Conservation (phyloP, 305 asterid species). For the Fraxinus velutina region DNA sequence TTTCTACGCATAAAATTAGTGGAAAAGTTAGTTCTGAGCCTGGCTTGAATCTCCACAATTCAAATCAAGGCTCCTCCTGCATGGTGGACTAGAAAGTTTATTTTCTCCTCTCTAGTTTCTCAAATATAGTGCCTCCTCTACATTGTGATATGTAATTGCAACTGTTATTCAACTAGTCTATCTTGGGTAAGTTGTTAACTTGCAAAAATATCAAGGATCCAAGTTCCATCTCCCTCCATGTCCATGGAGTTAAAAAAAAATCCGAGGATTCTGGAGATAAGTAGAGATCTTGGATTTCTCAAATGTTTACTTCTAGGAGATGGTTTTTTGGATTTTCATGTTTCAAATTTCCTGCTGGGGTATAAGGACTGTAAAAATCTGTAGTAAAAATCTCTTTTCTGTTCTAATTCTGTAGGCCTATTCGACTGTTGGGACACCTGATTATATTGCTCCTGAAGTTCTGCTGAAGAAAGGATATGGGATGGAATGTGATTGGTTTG, state of each 20-base stretch:
- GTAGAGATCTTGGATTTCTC: not conserved
- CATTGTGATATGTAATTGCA: not conserved
- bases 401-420: conserved; percentile 58
- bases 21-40: not conserved
- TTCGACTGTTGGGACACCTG: conserved; percentile 95
- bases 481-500: conserved; percentile 93
- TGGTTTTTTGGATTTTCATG: not conserved
- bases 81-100: not conserved
- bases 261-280: not conserved
- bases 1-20: not conserved
- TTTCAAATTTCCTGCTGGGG: not conserved
- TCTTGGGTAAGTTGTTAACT: not conserved
- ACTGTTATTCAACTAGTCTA: not conserved
- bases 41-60: not conserved
- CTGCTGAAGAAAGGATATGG: conserved; percentile 84
- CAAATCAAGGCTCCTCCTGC: not conserved
- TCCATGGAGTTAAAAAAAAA: not conserved
- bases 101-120: not conserved
- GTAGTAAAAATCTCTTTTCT: conserved; percentile 13
- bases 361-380: not conserved
- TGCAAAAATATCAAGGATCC: not conserved
- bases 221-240: not conserved
- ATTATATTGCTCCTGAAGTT: conserved; percentile 93
- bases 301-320: not conserved
- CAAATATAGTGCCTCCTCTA: not conserved